Base-by-base conservation (phyloP, 192 early-diverging fungal species). In the Funneliformis mosseae region DNA sequence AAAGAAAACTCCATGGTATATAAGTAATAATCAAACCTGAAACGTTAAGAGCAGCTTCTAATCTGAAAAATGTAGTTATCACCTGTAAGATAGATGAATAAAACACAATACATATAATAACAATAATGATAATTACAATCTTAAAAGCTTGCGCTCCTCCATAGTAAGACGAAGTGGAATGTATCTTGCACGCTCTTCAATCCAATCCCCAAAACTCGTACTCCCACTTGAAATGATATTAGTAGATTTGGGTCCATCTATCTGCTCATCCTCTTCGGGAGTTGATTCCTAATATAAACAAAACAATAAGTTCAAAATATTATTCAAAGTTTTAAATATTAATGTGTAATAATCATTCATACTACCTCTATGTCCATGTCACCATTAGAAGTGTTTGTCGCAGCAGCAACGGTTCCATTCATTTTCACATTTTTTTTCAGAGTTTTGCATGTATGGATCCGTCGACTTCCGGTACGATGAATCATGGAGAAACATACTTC, bases 41-140 rank as follows among this genome's bases (percentile, higher is more conserved):
- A 23, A 98, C 98, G 73, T 92, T 94, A 39, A 99, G 88, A 0
- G 94, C 97, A 10, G 98, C 95, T 83, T 99, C 98, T 28, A 99
- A 87, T 50, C 88, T 89, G 73, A 59, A 28, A 68, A 28, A 28
- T 28, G 21, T 39, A 39, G 10, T 68, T 25, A 78, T 6, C 43
- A 4, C 23, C 9, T 64, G 62, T 50, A 21, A 55, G 50, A 21
- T 21, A 21, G n/a, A 21, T 55, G 16, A 18, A 55, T 55, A 18
- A 7, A 55, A 21, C 18, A 55, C 60, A 18, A 38, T 9, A 66
- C 46, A 25, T 63, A 41, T 33, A 70, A 59, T 82, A 12, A 59
- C 12, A 60, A 6, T 27, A n/a, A 61, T 42, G 11, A 59, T n/a
- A 85, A 78, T 84, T 87, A 90, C 82, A 99, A 90, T 42, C 98